Conservation (phyloP, 306 rosid genomes). For the Phaseolus lunatus region DNA sequence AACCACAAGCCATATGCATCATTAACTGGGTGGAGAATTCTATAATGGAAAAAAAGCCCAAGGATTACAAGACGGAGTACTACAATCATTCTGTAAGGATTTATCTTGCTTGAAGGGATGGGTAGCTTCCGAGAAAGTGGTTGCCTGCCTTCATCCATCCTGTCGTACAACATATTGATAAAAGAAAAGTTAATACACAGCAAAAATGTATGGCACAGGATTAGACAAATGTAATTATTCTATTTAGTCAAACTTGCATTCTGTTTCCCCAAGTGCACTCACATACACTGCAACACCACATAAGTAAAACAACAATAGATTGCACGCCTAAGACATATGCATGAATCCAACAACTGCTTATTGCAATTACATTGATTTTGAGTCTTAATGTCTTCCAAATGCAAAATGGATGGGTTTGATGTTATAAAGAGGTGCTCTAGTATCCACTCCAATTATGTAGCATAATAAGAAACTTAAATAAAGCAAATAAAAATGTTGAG, state of each 20-base stretch:
- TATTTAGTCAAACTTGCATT: constrained; percentile 5
- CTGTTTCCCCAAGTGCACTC: background rate
- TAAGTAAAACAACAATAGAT: background rate
- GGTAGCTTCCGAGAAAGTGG: constrained; percentile 93
- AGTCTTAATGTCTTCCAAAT: background rate
- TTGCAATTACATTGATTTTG: background rate
- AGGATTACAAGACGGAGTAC: constrained; percentile 82
- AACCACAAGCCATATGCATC: constrained; percentile 97
- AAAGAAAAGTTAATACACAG: constrained; percentile 20
- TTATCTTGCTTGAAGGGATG: constrained; percentile 91
- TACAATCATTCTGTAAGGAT: constrained; percentile 91
- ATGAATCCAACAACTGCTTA: background rate
- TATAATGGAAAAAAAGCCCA: constrained; percentile 84
- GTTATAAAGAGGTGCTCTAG: background rate
- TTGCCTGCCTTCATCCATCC: constrained; percentile 99
- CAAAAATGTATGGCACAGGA: constrained; percentile 14
- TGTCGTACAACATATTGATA: constrained; percentile 42
- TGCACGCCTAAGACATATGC: background rate
- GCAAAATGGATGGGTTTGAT: constrained; percentile 12
- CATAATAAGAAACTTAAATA: background rate
- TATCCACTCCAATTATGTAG: constrained; percentile 32
- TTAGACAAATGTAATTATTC: constrained; percentile 6
- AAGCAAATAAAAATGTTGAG: background rate
- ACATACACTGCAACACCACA: background rate
- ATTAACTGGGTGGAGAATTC: constrained; percentile 93